Base-by-base conservation (phyloP, 2,329 filamentous ascomycete species). In the Colletotrichum karsti region DNA sequence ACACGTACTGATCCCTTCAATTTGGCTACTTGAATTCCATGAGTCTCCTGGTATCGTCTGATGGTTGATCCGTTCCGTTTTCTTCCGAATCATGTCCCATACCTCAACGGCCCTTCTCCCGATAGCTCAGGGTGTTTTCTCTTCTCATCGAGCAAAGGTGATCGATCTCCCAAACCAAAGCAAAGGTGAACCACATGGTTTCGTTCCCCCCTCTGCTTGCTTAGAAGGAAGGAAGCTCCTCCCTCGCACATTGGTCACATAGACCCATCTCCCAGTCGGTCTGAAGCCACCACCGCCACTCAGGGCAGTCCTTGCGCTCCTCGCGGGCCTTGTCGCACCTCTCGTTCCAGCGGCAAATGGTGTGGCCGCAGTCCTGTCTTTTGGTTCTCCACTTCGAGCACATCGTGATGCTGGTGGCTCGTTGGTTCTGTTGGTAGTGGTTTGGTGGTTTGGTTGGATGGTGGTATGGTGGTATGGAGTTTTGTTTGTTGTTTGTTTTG, bases 261-360 rank as follows among this genome's bases (percentile, higher is more conserved):
- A 63, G 51, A 7, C 63, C 63, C 24, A 33, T 22, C 41, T 63
- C 58, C 63, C 63, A 63, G 15, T 35, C 28, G 7, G 58, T 66
- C 58, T 55, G 30, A 13, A 55, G 12, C 15, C 58, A 30, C 44
- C 54, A 41, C 6, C 13, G 20, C 41, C 41, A 59, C 12, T 18
- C 26, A n/a, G n/a, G 39, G 33, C 50, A 63, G 5, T n/a, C 50
- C 50, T 58, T 33, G 7, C 59, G 37, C 22, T 33, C 39, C 13
- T 26, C 24, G 28, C 33, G 51, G 15, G 58, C 63, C 18, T 51
- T 24, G 28, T 26, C n/a, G 33, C 63, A 66, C 10, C 33, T n/a
- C 18, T 63, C 63, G 6, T 26, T 22, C 50, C 48, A 48, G 20
- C 50, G 18, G 10, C 37, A 48, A 9, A 61, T 33, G 10, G 48